phyloP scores from a whole-genome alignment of 2,329 filamentous ascomycete genomes.

The Arthrobotrys musiformis region DNA sequence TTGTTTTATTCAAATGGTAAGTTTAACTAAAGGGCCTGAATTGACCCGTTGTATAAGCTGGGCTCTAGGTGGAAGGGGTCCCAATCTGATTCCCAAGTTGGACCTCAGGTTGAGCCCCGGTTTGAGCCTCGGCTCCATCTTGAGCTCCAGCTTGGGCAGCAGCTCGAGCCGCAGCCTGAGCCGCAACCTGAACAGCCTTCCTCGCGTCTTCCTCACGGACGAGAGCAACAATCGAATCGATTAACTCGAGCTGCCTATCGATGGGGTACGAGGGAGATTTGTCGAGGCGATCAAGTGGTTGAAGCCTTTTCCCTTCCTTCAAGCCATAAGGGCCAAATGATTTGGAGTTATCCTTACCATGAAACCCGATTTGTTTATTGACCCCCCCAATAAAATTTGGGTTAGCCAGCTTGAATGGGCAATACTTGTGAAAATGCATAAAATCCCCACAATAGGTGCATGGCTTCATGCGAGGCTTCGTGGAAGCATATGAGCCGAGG shows the following conservation, averaged over 20 bases:
- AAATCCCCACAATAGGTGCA: conserved; percentile 26
- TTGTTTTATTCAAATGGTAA: not conserved
- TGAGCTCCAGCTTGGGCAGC: no score
- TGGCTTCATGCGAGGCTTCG: conserved; percentile 22
- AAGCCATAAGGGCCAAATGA: not conserved
- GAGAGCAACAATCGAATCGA: conserved; percentile 10
- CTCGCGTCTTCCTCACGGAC: not conserved
- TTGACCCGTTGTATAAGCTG: not conserved
- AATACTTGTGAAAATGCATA: conserved; percentile 24
- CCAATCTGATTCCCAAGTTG: not conserved
- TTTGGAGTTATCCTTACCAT: conserved; percentile 1
- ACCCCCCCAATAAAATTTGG: not conserved
- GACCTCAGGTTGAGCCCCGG: no score
- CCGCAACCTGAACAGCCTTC: not conserved
- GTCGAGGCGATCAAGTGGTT: conserved; percentile 10
- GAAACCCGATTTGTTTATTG: conserved; percentile 1
- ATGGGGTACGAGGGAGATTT: conserved; percentile 36
- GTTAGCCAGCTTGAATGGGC: not conserved
- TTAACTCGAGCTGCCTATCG: conserved; percentile 42
- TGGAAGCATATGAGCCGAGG: not conserved
- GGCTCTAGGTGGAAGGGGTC: not conserved
- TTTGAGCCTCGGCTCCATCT: no score
- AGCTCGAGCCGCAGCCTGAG: not conserved
- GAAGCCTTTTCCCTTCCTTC: not conserved
- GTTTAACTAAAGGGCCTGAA: not conserved